Percentiles rank a stretch among this genome's conserved stretches.
Evolutionary conservation across 2,329 filamentous ascomycete genomes (phyloP).

Genomic region (Dryadomyces quercivorus): DNA sequence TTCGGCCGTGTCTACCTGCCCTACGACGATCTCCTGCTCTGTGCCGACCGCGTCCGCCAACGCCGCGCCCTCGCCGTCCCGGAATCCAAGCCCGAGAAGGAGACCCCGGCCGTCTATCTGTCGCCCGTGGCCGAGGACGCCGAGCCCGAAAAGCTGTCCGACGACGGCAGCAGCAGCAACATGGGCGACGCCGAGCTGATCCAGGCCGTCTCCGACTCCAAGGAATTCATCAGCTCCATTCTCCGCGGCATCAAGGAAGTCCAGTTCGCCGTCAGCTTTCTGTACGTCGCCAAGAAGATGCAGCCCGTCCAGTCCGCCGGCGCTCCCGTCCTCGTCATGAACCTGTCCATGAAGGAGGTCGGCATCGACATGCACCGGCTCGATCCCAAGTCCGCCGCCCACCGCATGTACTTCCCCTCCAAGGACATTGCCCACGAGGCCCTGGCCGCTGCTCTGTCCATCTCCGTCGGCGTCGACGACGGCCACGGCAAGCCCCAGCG

Average conservation of each 20-base stretch:
- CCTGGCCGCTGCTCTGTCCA: conserved; percentile 78
- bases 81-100: conserved; percentile 25
- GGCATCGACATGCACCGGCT: conserved; percentile 85
- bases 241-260: conserved; percentile 90
- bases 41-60: conserved; percentile 42
- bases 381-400: conserved; percentile 83
- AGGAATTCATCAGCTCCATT: conserved; percentile 82
- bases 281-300: conserved; percentile 74
- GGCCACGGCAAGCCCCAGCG: conserved; percentile 77
- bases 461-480: conserved; percentile 84
- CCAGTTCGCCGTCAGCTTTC: conserved; percentile 85
- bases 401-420: conserved; percentile 95
- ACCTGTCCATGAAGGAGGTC: conserved; percentile 90
- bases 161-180: not conserved
- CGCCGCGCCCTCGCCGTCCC: conserved; percentile 21
- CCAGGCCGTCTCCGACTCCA: conserved; percentile 79
- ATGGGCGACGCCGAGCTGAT: conserved; percentile 50
- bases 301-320: conserved; percentile 53
- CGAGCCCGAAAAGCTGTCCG: not conserved
- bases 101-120: conserved; percentile 11
- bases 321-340: conserved; percentile 60
- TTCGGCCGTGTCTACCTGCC: conserved; percentile 83
- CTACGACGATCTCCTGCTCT: conserved; percentile 68
- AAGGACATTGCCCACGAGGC: conserved; percentile 93
- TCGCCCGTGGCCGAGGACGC: not conserved